Base-by-base conservation (phyloP, 441 rosid species). In the Isatis lusitanica region DNA sequence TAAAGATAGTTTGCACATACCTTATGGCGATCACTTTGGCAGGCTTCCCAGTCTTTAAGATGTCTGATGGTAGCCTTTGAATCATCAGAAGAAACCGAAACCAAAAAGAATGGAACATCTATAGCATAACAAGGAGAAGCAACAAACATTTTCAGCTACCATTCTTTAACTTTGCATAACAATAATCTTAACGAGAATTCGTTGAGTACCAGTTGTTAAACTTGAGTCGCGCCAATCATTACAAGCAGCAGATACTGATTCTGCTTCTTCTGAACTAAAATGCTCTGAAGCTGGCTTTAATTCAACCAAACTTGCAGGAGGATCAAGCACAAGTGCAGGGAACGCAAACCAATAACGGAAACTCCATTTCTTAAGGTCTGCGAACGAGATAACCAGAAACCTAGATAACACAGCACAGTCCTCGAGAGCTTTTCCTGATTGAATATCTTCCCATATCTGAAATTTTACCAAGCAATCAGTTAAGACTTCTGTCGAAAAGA, bases 401-500 rank as follows among this genome's bases (percentile, higher is more conserved):
- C 97, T 87, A 26, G 90, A 85, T 50, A 92, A 78, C 33, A 80
- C 50, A 21, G 91, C 79, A 83, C 83, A 63, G 57, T 94, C 92
- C 80, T 89, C 93, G 75, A 88, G 46, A 30, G 96, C 96, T 81
- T 84, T 88, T 44, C 98, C 96, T 0, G 87, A 71, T 76, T 75
- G 90, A 83, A 94, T 92, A 74, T 90, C 97, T 18, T 92, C 93
- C 98, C 98, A 94, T 77, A 92, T 92, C 98, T 90, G 50, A 83
- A 57, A 65, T 24, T 1, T 53, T 44, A 51, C 67, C 73, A 35
- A 63, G 67, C 63, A 74, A 43, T 21, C 24, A 24, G 36, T 31
- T 44, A 50, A n/a, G 24, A 47, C 4, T 55, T n/a, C 40, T 28
- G 9, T 58, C 10, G 4, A 65, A 4, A 67, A 43, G 31, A 59